phyloP scores from a whole-genome alignment of 2,329 filamentous ascomycete genomes.

The Phialophora chinensis region DNA sequence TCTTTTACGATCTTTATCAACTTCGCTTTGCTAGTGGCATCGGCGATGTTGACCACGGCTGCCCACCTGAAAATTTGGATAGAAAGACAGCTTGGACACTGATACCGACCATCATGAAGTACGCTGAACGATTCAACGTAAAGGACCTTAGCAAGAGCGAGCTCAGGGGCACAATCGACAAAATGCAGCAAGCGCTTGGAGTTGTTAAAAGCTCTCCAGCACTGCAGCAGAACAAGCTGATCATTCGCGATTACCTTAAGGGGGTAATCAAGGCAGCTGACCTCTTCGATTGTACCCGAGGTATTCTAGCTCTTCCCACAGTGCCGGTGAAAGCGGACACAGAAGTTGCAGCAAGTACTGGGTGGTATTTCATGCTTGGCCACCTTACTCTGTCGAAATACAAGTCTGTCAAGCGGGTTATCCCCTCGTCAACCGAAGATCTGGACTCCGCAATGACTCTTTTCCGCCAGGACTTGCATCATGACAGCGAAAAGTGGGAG shows the following conservation, averaged over 20 bases:
- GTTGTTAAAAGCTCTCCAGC: constrained; percentile 77
- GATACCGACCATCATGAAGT: constrained; percentile 79
- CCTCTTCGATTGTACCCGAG: constrained; percentile 79
- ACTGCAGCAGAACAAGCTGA: constrained; percentile 84
- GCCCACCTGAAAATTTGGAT: constrained; percentile 77
- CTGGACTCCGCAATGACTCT: constrained; percentile 81
- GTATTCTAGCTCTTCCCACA: constrained; percentile 75
- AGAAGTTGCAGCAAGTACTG: constrained; percentile 72
- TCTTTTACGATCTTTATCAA: constrained; percentile 82
- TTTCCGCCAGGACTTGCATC: constrained; percentile 80
- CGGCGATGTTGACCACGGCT: constrained; percentile 78
- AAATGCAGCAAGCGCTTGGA: constrained; percentile 86
- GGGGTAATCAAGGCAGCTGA: constrained; percentile 81
- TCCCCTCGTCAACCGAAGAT: constrained; percentile 80
- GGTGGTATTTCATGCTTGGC: constrained; percentile 91
- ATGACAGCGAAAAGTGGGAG: constrained; percentile 82
- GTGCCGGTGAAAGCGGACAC: constrained; percentile 73
- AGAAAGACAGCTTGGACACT: constrained; percentile 79
- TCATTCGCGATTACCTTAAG: constrained; percentile 81
- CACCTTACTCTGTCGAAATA: constrained; percentile 89
- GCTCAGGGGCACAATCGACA: constrained; percentile 86
- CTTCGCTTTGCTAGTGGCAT: constrained; percentile 74
- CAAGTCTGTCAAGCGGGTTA: constrained; percentile 76
- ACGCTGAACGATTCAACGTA: constrained; percentile 83
- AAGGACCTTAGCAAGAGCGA: constrained; percentile 93